Evolutionary conservation across 441 rosid genomes (phyloP).

Genomic region (Omphalea diandra): DNA sequence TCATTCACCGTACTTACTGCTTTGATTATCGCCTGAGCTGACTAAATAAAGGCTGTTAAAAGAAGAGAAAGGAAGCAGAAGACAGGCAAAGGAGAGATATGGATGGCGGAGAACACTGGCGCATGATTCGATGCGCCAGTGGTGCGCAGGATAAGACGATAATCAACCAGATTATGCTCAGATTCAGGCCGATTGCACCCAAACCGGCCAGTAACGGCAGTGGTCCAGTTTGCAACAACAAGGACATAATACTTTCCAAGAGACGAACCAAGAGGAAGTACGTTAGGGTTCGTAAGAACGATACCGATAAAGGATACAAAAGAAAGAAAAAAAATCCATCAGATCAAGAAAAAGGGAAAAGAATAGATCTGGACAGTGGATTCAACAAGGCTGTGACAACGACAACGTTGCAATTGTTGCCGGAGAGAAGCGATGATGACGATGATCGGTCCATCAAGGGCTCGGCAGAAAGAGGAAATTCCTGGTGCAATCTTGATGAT

Average conservation of each 20-base stretch:
- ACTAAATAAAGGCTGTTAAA: conserved; percentile 18
- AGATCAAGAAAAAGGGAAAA: conserved; percentile 28
- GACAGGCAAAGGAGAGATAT: conserved; percentile 18
- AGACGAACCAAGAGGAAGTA: conserved; percentile 66
- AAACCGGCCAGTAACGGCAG: conserved; percentile 50
- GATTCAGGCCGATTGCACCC: conserved; percentile 89
- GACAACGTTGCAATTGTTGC: conserved; percentile 65
- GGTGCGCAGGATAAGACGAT: conserved; percentile 40
- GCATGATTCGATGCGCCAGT: conserved; percentile 32
- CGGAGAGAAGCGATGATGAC: conserved; percentile 44
- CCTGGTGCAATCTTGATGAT: conserved; percentile 20
- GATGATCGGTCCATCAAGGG: conserved; percentile 24
- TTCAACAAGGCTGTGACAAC: conserved; percentile 33
- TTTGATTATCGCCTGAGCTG: conserved; percentile 39
- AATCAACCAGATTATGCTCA: conserved; percentile 55
- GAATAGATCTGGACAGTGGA: not conserved
- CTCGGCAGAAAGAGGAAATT: not conserved
- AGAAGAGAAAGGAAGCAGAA: conserved; percentile 16
- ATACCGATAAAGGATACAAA: conserved; percentile 31
- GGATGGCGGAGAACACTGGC: conserved; percentile 38
- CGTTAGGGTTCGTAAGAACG: conserved; percentile 65
- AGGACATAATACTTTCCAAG: conserved; percentile 20
- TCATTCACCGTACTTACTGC: not conserved
- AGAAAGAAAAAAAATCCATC: conserved; percentile 24
- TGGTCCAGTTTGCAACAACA: conserved; percentile 27